phyloP scores from a whole-genome alignment of 768 basidiomycete species.

The Coprinellus micaceus region DNA sequence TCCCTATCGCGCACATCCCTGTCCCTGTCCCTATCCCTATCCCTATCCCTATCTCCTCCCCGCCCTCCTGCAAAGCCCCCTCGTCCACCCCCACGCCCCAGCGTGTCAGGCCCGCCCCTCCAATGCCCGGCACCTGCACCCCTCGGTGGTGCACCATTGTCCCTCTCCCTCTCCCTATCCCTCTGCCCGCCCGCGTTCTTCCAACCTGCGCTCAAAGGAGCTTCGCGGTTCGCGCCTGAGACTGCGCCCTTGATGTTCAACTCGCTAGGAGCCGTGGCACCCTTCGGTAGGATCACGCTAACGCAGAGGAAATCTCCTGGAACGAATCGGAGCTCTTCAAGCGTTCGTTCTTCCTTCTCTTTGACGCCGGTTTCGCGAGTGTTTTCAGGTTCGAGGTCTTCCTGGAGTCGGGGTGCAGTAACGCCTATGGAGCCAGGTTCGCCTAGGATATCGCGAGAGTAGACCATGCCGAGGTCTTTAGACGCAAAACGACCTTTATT shows the following conservation, averaged over 20 bases:
- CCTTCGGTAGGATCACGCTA: slow-evolving; percentile 73
- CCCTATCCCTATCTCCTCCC: slow-evolving; percentile 34
- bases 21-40: slow-evolving; percentile 24
- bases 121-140: slow-evolving; percentile 57
- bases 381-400: slow-evolving; percentile 22
- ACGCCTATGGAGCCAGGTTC: slow-evolving; percentile 63
- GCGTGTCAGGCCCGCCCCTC: slow-evolving; percentile 64
- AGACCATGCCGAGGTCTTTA: slow-evolving; percentile 79
- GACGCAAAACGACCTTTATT: slow-evolving; percentile 68
- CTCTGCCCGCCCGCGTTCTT: slow-evolving; percentile 29
- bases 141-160: slow-evolving; percentile 21
- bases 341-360: slow-evolving; percentile 62
- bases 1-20: slow-evolving; percentile 16
- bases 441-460: slow-evolving; percentile 81
- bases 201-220: slow-evolving; percentile 27
- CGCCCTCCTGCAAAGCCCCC: slow-evolving; percentile 32
- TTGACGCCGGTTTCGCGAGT: neutral
- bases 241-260: slow-evolving; percentile 14
- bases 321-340: slow-evolving; percentile 76
- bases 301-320: slow-evolving; percentile 79
- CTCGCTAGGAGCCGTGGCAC: slow-evolving; percentile 49
- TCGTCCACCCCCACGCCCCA: slow-evolving; percentile 31
- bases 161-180: slow-evolving; percentile 51
- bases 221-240: slow-evolving; percentile 13
- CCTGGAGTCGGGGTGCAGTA: slow-evolving; percentile 59